Conservation (phyloP, 73 alveolate species). For the Paramecium octaurelia region DNA sequence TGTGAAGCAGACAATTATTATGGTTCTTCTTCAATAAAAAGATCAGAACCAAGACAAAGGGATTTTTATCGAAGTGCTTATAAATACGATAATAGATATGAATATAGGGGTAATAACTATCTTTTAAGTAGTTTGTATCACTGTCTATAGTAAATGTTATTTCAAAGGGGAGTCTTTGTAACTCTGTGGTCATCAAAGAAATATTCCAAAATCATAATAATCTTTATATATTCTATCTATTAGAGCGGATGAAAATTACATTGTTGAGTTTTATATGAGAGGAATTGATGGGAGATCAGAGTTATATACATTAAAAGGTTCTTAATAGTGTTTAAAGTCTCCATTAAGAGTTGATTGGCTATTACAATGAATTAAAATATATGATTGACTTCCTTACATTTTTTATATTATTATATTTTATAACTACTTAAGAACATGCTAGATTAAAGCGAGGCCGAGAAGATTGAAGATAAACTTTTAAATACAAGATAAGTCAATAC, state of each 20-base stretch:
- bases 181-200: slow-evolving; percentile 6
- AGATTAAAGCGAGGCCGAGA: not conserved
- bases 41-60: not conserved
- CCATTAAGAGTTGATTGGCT: slow-evolving; percentile 33
- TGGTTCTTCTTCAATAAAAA: slow-evolving; percentile 4
- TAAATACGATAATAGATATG: not conserved
- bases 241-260: slow-evolving; percentile 38
- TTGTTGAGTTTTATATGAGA: slow-evolving; percentile 10
- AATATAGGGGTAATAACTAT: not conserved
- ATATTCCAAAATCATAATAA: slow-evolving; percentile 18
- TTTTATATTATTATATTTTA: not conserved
- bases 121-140: slow-evolving; percentile 3
- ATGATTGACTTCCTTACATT: not conserved
- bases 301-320: slow-evolving; percentile 23
- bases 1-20: not conserved
- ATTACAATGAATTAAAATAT: not conserved
- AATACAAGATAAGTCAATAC: not conserved
- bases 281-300: not conserved
- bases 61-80: not conserved
- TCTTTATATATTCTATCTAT: not conserved
- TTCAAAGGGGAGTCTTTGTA: slow-evolving; percentile 10
- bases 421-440: not conserved
- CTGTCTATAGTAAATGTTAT: slow-evolving; percentile 42
- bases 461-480: not conserved
- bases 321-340: not conserved